phyloP scores from a whole-genome alignment of 2,329 filamentous ascomycete species.

The Furcasterigmium sp. region DNA sequence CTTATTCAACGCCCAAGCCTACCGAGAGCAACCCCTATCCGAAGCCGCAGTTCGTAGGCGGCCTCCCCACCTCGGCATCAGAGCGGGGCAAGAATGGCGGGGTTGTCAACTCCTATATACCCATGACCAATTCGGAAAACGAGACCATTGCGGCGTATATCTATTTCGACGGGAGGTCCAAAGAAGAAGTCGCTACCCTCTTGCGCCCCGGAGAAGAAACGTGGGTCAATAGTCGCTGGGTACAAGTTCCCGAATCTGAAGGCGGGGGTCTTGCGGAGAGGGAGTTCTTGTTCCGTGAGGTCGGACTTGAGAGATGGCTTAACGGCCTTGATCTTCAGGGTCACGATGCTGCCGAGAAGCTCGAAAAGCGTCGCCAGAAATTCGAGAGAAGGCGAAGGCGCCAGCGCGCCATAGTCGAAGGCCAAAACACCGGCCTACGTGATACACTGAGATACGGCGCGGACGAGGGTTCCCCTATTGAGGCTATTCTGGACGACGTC shows the following conservation, averaged over 20 bases:
- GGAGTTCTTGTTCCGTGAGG: slow-evolving; percentile 95
- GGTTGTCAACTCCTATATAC: slow-evolving; percentile 78
- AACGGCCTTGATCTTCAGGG: slow-evolving; percentile 95
- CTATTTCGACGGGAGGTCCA: slow-evolving; percentile 92
- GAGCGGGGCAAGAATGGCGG: slow-evolving; percentile 43
- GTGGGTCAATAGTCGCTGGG: slow-evolving; percentile 98
- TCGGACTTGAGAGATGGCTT: slow-evolving; percentile 91
- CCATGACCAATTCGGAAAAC: slow-evolving; percentile 86
- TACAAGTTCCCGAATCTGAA: slow-evolving; percentile 85
- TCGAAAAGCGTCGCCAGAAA: slow-evolving; percentile 84
- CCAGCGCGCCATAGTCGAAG: slow-evolving; percentile 41
- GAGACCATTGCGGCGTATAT: slow-evolving; percentile 99
- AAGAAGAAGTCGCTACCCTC: slow-evolving; percentile 95
- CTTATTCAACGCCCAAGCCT: slow-evolving; percentile 84
- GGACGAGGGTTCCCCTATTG: slow-evolving; percentile 68
- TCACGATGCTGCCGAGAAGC: slow-evolving; percentile 81
- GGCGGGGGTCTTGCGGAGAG: slow-evolving; percentile 92
- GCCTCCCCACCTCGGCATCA: slow-evolving; percentile 50
- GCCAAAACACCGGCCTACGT: slow-evolving; percentile 29
- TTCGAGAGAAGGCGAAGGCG: slow-evolving; percentile 64
- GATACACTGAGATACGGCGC: slow-evolving; percentile 76
- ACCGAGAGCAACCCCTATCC: slow-evolving; percentile 73
- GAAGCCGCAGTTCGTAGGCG: slow-evolving; percentile 74
- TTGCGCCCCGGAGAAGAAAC: slow-evolving; percentile 92
- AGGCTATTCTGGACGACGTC: slow-evolving; percentile 62